phyloP scores from a whole-genome alignment of 352 stramenopile species.

The Pythium aphanidermatum region DNA sequence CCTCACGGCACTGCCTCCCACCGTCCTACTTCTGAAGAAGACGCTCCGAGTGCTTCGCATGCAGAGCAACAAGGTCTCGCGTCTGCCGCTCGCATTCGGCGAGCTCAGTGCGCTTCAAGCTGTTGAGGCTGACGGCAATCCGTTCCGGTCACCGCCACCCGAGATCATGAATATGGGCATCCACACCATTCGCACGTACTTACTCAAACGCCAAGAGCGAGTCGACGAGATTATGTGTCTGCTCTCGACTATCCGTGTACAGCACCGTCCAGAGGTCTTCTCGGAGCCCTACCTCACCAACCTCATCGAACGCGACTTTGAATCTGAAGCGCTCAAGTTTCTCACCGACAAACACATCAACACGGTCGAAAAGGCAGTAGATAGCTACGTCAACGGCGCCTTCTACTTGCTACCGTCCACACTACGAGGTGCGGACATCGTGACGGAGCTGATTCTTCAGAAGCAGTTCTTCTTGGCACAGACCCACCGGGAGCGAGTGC shows the following conservation, averaged over 20 bases:
- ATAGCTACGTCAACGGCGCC: slow-evolving; percentile 60
- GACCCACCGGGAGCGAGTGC: slow-evolving; percentile 36
- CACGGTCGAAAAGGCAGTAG: slow-evolving; percentile 41
- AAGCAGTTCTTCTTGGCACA: slow-evolving; percentile 52
- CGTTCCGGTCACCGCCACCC: slow-evolving; percentile 59
- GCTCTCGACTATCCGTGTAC: slow-evolving; percentile 28
- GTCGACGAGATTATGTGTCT: slow-evolving; percentile 43
- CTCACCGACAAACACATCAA: slow-evolving; percentile 38
- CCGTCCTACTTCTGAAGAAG: slow-evolving; percentile 32
- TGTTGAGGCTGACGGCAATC: slow-evolving; percentile 64
- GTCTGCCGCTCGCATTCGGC: slow-evolving; percentile 50
- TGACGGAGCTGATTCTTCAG: slow-evolving; percentile 42
- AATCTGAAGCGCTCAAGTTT: slow-evolving; percentile 31
- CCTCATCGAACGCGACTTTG: slow-evolving; percentile 22
- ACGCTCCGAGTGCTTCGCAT: slow-evolving; percentile 45
- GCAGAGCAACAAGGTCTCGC: slow-evolving; percentile 69
- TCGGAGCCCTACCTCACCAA: slow-evolving; percentile 26
- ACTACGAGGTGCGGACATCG: slow-evolving; percentile 46
- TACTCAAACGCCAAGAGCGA: slow-evolving; percentile 52
- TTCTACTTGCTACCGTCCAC: slow-evolving; percentile 49
- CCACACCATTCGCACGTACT: slow-evolving; percentile 36
- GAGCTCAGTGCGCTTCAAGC: slow-evolving; percentile 31
- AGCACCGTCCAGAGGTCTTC: slow-evolving; percentile 36
- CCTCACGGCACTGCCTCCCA: slow-evolving; percentile 35
- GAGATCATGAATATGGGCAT: slow-evolving; percentile 59